Conservation (phyloP, 1,284 basidiomycete species). For the Singerocomus inundabilis region DNA sequence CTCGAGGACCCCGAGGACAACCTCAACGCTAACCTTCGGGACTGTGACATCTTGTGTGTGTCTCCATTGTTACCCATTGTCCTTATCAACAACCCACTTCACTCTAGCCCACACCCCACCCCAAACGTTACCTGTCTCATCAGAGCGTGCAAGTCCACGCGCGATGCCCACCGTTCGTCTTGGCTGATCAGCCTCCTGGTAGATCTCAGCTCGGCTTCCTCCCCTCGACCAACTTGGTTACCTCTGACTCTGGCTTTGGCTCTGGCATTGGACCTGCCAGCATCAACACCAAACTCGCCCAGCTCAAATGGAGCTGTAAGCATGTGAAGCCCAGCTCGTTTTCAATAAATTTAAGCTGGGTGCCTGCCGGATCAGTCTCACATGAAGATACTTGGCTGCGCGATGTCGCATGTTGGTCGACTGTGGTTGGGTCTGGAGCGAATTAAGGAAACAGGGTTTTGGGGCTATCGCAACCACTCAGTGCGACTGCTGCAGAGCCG, state of each 20-base stretch:
- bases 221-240: constrained; percentile 34
- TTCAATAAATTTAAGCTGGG: constrained; percentile 66
- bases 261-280: too few species aligned
- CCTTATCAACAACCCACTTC: too few species aligned
- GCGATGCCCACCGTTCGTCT: constrained; percentile 39
- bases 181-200: constrained; percentile 29
- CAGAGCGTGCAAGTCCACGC: constrained; percentile 64
- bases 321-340: too few species aligned
- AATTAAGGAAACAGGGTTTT: constrained; percentile 60
- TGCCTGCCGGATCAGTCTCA: constrained; percentile 45
- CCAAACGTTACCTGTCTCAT: constrained; percentile 70
- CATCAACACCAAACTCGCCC: constrained; percentile 50
- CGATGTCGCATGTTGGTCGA: too few species aligned
- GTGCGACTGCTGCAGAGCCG: too few species aligned
- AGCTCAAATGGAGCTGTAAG: constrained; percentile 75
- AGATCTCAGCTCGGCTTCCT: constrained; percentile 35
- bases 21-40: constrained; percentile 62
- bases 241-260: constrained; percentile 14
- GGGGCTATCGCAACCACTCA: constrained; percentile 38
- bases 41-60: too few species aligned
- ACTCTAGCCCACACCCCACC: neutral
- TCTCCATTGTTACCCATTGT: too few species aligned
- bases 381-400: constrained; percentile 56
- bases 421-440: too few species aligned
- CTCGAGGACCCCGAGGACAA: constrained; percentile 69